Base-by-base conservation (phyloP, 2,329 filamentous ascomycete genomes). In the Colletotrichum viniferum region DNA sequence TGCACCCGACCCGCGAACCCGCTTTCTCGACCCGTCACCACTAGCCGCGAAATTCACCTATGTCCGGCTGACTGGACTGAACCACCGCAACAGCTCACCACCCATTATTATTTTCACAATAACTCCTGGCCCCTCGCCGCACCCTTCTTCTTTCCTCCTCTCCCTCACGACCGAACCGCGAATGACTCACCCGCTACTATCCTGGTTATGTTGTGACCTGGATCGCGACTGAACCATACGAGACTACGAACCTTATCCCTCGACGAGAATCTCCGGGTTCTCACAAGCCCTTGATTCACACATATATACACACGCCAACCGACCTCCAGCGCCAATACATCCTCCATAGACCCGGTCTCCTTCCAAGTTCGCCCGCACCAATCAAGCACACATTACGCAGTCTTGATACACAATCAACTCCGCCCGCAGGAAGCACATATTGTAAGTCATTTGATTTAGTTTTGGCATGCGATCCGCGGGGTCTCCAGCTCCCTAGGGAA, bases 61-160 rank as follows among this genome's bases (percentile, higher is more conserved):
- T 75, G 73, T 75, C 69, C 73, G 69, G 69, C 73, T 75, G 73
- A 24, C 52, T n/a, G 52, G 30, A 61, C 56, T 69, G 66, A 62
- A 62, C 71, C 43, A 48, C 18, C 65, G 24, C 60, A 63, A 69
- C 64, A 28, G 36, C 14, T 36, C 21, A 38, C 32, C 62, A 62
- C 56, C n/a, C 28, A 61, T 66, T 65, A 36, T 61, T 65, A 36
- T 69, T 73, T 74, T 62, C 62, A 56, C 52, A 65, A 71, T 71
- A 76, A 56, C 71, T 68, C 26, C 43, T 48, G 10, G 43, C 28
- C 69, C 63, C 43, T 64, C 58, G 73, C 63, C 63, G 63, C 58
- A 16, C 18, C 58, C 34, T 60, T 13, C 26, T 43, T n/a, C 63
- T 55, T 48, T 63, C 58, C 24, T 71, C 60, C 36, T 61, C 58